phyloP scores from a whole-genome alignment of 2,329 filamentous ascomycete species.

The Nothomitra cinnamomea region DNA sequence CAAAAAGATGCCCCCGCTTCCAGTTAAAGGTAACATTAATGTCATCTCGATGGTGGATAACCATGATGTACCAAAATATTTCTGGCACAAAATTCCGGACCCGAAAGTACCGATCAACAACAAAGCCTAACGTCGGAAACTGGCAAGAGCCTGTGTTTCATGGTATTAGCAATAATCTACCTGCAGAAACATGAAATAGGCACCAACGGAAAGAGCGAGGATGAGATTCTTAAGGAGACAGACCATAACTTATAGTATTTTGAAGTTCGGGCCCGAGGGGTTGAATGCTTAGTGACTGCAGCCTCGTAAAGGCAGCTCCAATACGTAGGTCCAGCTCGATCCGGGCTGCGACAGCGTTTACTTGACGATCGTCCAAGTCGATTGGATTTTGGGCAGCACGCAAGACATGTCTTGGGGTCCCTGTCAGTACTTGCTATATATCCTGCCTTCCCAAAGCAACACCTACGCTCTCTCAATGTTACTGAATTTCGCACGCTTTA shows the following conservation, averaged over 20 bases:
- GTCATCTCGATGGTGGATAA: slow-evolving; percentile 59
- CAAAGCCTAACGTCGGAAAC: slow-evolving; percentile 90
- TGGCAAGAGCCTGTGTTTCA: slow-evolving; percentile 58
- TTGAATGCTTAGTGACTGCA: slow-evolving; percentile 66
- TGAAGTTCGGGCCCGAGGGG: slow-evolving; percentile 49
- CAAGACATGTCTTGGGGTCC: slow-evolving; percentile 54
- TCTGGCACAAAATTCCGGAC: slow-evolving; percentile 91
- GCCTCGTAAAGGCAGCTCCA: slow-evolving; percentile 80
- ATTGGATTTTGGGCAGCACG: slow-evolving; percentile 63
- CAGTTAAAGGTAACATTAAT: slow-evolving; percentile 75
- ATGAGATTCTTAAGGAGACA: slow-evolving; percentile 1
- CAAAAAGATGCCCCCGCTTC: slow-evolving; percentile 70
- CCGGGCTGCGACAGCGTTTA: slow-evolving; percentile 70
- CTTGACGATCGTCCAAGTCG: slow-evolving; percentile 67
- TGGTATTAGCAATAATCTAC: slow-evolving; percentile 3
- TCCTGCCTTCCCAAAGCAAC: not conserved
- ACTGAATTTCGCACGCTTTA: slow-evolving; percentile 82
- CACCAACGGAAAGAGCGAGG: not conserved
- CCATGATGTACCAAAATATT: slow-evolving; percentile 79
- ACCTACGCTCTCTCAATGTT: slow-evolving; percentile 80
- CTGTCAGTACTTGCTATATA: not conserved
- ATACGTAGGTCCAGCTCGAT: slow-evolving; percentile 90
- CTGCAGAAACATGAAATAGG: not conserved
- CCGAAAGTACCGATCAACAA: slow-evolving; percentile 87
- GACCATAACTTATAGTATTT: slow-evolving; percentile 58